A percentile compares a stretch with the other conserved stretches of the same genome.
Conservation (phyloP, 352 stramenopile species). For the Phytophthora parvispora region DNA sequence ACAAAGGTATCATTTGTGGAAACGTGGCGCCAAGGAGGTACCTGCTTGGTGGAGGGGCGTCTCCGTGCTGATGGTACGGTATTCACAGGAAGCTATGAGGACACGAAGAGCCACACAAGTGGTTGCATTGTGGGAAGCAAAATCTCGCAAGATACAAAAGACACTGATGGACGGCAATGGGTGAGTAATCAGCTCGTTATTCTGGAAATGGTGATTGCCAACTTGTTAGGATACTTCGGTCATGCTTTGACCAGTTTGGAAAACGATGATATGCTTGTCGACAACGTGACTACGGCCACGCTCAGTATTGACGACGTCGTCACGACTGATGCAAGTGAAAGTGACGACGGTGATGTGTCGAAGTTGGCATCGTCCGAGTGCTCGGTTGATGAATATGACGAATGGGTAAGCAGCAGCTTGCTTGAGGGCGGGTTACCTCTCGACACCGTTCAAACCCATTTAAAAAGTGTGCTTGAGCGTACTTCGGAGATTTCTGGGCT, state of each 20-base stretch:
- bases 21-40: constrained; percentile 90
- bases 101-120: constrained; percentile 90
- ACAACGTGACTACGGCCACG: constrained; percentile 22
- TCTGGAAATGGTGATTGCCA: constrained; percentile 82
- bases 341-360: constrained; percentile 42
- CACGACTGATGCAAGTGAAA: constrained; percentile 41
- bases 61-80: constrained; percentile 75
- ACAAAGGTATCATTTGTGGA: constrained; percentile 90
- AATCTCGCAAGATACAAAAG: constrained; percentile 39
- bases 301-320: constrained; percentile 43
- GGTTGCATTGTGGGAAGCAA: constrained; percentile 86
- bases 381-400: constrained; percentile 84
- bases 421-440: constrained; percentile 80
- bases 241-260: constrained; percentile 70
- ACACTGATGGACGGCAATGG: constrained; percentile 25
- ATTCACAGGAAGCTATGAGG: constrained; percentile 88
- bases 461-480: constrained; percentile 65
- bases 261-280: constrained; percentile 72
- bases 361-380: constrained; percentile 67
- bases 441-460: constrained; percentile 65
- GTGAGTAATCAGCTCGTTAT: constrained; percentile 71
- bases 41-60: constrained; percentile 84
- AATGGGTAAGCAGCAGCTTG: constrained; percentile 81
- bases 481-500: constrained; percentile 60
- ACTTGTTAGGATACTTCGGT: constrained; percentile 82